Percentiles rank a stretch among this genome's conserved stretches.
These are phyloP conservation scores for Diaporthe velutina DNA, from an alignment of 2,329 filamentous ascomycete genomes.

Conservation along the genomic window DNA sequence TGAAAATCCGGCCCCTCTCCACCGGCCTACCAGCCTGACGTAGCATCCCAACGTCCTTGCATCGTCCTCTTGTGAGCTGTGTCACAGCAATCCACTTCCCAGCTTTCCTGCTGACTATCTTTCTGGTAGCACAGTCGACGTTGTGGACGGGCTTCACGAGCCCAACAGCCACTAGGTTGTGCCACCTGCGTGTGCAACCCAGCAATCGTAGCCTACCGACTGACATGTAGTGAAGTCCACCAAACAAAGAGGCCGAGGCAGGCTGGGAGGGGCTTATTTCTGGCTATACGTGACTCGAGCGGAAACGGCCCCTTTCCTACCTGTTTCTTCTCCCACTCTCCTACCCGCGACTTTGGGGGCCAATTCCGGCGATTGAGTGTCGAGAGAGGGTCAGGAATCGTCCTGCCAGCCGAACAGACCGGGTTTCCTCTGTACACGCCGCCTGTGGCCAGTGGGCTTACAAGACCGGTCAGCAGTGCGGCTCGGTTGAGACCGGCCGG, in stretches of 20 bases:
- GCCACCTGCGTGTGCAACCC: conserved; percentile 12
- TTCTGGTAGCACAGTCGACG: conserved; percentile 5
- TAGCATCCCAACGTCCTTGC: conserved; percentile 26
- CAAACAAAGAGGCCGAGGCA: background rate
- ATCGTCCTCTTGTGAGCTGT: background rate
- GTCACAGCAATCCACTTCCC: conserved; percentile 9
- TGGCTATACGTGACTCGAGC: background rate
- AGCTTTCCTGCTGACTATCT: conserved; percentile 4
- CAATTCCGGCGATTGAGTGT: background rate
- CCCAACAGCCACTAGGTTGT: conserved; percentile 19
- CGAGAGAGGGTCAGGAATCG: background rate
- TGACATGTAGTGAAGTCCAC: conserved; percentile 17
- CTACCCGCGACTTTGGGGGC: background rate
- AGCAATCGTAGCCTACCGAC: background rate
- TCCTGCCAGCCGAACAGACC: background rate
- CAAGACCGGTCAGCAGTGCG: background rate
- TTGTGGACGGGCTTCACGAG: conserved; percentile 26
- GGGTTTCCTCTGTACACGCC: background rate
- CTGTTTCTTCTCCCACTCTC: background rate
- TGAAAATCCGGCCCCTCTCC: background rate
- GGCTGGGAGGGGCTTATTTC: background rate
- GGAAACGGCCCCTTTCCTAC: background rate
- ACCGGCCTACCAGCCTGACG: conserved; percentile 14
- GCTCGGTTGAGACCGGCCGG: background rate
- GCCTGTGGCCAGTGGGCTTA: background rate